Percentiles rank a stretch among this genome's conserved stretches.
Conservation (phyloP, 192 early-diverging fungal species). For the Funneliformis geosporum region DNA sequence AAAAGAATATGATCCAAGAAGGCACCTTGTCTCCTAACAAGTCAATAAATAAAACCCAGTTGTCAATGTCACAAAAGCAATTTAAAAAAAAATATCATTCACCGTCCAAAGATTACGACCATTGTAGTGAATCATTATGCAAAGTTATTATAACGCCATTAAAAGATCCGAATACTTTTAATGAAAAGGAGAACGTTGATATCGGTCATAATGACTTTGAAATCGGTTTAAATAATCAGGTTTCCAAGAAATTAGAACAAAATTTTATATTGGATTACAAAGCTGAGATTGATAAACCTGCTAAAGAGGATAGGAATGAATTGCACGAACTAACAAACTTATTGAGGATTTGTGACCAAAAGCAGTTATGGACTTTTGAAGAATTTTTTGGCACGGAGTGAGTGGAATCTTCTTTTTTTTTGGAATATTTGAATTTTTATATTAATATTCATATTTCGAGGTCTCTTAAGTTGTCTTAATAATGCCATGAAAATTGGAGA, state of each 20-base stretch:
- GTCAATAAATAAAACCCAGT: too few relatives aligned
- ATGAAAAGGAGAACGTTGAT: not conserved
- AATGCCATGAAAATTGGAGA: constrained; percentile 72
- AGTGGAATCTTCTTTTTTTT: not conserved
- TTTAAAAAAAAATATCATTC: not conserved
- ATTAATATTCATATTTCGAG: not conserved
- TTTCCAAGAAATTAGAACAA: not conserved
- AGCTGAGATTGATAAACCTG: not conserved
- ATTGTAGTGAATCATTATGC: not conserved
- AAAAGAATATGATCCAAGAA: not conserved
- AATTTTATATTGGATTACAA: too few relatives aligned
- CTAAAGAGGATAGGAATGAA: not conserved
- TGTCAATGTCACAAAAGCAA: not conserved
- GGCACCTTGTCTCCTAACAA: not conserved
- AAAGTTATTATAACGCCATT: not conserved
- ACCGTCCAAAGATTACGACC: not conserved
- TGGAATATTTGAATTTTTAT: not conserved
- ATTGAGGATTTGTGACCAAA: constrained; percentile 7
- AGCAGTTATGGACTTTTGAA: constrained; percentile 8
- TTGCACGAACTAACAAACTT: not conserved
- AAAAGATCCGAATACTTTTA: not conserved
- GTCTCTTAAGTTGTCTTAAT: not conserved
- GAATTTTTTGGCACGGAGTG: constrained; percentile 21
- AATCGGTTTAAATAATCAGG: not conserved
- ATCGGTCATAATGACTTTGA: not conserved